Evolutionary conservation across 1,139 yeast genomes (phyloP).

Genomic region (Blastobotrys indianensis): DNA sequence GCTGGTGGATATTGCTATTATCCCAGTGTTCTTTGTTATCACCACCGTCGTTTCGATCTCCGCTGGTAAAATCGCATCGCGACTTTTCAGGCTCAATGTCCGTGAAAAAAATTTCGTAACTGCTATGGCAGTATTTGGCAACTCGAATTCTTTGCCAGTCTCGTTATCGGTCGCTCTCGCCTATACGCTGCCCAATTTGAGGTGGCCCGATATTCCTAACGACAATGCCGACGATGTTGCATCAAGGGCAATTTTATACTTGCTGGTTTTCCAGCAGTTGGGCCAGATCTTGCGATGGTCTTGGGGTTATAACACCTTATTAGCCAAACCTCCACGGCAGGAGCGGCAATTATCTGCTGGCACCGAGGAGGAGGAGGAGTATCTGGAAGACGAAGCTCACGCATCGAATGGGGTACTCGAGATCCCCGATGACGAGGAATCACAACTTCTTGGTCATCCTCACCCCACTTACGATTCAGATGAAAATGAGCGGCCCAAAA

Average conservation of each 20-base stretch:
- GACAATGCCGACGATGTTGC: conserved; percentile 70
- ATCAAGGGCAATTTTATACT: conserved; percentile 69
- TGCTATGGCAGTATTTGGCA: conserved; percentile 86
- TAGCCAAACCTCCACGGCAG: conserved; percentile 38
- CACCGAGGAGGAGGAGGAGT: neutral
- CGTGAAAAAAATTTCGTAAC: conserved; percentile 76
- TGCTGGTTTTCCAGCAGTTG: conserved; percentile 75
- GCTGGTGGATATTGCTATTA: conserved; percentile 60
- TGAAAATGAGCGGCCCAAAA: too few relatives aligned
- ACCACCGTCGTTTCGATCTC: conserved; percentile 56
- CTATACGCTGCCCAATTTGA: conserved; percentile 62
- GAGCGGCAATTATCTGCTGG: neutral
- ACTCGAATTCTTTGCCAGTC: conserved; percentile 59
- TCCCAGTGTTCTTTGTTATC: conserved; percentile 65
- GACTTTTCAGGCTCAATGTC: conserved; percentile 46
- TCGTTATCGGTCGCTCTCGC: conserved; percentile 67
- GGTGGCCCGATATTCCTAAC: conserved; percentile 65
- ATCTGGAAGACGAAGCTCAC: neutral
- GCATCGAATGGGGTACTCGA: too few relatives aligned
- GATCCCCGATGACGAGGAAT: conserved; percentile 13
- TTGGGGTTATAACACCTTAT: conserved; percentile 79
- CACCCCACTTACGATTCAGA: neutral
- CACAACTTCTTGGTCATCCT: neutral
- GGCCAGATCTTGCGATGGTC: conserved; percentile 86
- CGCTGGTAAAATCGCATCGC: conserved; percentile 48